Evolutionary conservation across 768 basidiomycete species (phyloP).

Genomic region (Sporobolomyces roseus): DNA sequence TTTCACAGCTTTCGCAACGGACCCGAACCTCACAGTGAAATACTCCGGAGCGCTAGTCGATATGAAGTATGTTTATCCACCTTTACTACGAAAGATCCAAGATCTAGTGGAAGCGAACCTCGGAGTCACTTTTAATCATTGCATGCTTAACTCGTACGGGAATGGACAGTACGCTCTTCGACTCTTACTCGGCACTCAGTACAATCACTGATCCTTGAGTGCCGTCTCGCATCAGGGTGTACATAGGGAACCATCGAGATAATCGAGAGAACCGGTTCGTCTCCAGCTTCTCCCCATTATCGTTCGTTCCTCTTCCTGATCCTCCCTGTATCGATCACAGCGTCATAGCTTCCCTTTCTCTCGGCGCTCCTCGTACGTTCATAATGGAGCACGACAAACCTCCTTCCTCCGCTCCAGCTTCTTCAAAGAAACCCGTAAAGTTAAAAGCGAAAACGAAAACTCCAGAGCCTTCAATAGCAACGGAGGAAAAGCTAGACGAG

Average conservation of each 20-base stretch:
- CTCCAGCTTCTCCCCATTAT: neutral
- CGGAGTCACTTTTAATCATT: slow-evolving; percentile 51
- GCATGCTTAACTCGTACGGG: slow-evolving; percentile 53
- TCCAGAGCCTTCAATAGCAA: neutral
- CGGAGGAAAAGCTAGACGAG: neutral
- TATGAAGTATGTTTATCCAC: slow-evolving; percentile 50
- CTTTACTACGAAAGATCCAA: slow-evolving; percentile 48
- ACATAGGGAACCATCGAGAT: slow-evolving; percentile 45
- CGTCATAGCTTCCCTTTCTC: slow-evolving; percentile 51
- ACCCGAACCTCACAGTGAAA: slow-evolving; percentile 46
- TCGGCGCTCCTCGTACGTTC: slow-evolving; percentile 52
- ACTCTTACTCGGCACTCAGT: neutral
- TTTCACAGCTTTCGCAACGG: slow-evolving; percentile 49
- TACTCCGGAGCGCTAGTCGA: slow-evolving; percentile 51
- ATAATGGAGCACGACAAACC: slow-evolving; percentile 48
- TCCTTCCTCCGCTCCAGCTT: neutral
- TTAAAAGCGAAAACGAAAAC: neutral
- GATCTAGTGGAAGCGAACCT: slow-evolving; percentile 47
- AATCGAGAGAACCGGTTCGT: slow-evolving; percentile 49
- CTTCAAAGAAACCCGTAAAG: neutral
- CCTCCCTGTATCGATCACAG: too few species aligned
- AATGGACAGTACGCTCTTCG: slow-evolving; percentile 48
- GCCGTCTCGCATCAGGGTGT: neutral
- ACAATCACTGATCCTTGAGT: neutral
- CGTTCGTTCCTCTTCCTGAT: neutral